These are phyloP conservation scores for Calonectria fujianensis DNA, from an alignment of 2,329 filamentous ascomycete genomes.

Conservation along the genomic window DNA sequence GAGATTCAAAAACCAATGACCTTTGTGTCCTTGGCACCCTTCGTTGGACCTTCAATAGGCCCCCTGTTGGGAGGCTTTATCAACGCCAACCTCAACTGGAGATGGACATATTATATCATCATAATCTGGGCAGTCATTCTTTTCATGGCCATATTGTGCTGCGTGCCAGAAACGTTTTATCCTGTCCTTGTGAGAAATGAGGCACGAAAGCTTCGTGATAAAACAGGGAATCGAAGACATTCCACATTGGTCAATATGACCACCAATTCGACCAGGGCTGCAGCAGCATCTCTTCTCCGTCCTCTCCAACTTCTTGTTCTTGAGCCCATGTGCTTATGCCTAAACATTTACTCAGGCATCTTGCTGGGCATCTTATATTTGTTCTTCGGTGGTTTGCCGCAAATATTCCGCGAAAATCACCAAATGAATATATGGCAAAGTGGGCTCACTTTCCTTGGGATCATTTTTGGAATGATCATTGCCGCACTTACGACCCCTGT, in stretches of 20 bases:
- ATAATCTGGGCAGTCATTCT: slow-evolving; percentile 46
- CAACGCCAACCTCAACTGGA: slow-evolving; percentile 44
- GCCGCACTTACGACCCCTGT: slow-evolving; percentile 39
- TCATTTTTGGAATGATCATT: slow-evolving; percentile 35
- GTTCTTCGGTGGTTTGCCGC: slow-evolving; percentile 88
- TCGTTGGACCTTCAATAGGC: slow-evolving; percentile 46
- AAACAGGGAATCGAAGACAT: slow-evolving; percentile 38
- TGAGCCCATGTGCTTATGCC: slow-evolving; percentile 86
- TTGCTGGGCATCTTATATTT: slow-evolving; percentile 88
- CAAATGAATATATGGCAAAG: slow-evolving; percentile 80
- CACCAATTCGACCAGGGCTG: neutral
- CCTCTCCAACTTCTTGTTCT: slow-evolving; percentile 84
- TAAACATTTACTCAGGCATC: slow-evolving; percentile 87
- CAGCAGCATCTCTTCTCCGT: slow-evolving; percentile 68
- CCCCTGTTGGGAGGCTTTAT: slow-evolving; percentile 48
- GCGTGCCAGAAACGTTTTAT: slow-evolving; percentile 50
- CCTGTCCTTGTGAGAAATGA: slow-evolving; percentile 42
- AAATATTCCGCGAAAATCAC: slow-evolving; percentile 84
- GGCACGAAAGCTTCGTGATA: slow-evolving; percentile 38
- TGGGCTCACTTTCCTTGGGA: slow-evolving; percentile 43
- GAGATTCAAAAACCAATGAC: slow-evolving; percentile 50
- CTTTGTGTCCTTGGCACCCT: slow-evolving; percentile 46
- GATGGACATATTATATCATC: slow-evolving; percentile 51
- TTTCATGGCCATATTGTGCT: slow-evolving; percentile 35
- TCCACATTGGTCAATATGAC: slow-evolving; percentile 38